Base-by-base conservation (phyloP, 805 yeast species). In the Wickerhamia fluorescens region DNA sequence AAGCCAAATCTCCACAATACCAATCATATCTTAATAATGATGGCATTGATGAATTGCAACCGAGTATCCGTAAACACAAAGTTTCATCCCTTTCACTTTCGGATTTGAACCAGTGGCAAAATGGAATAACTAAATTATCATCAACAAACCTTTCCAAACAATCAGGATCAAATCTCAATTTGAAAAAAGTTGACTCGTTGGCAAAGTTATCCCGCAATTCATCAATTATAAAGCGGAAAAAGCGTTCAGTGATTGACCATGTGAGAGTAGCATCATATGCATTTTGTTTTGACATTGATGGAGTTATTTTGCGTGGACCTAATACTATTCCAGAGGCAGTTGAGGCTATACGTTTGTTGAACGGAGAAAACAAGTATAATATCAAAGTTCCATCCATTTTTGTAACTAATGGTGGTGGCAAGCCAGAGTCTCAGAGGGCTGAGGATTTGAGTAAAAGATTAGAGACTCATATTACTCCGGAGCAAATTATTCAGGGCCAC, bases 351-450 rank as follows among this genome's bases (percentile, higher is more conserved):
- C 67, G 68, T 37, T 50, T 81, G 62, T 67, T 86, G 38, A 77
- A 83, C 42, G 94, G 94, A 34, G 75, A 75, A 22, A 86, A 86
- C 59, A 67, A 73, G 46, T 77, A 82, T 60, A 73, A 79, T 44
- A 78, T 86, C 44, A 75, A 70, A 38, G 87, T 82, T 11, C 95
- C 95, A 6, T 83, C 81, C 49, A 78, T 82, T 34, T 78, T 80
- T 49, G 87, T 86, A 38, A 86, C 96, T 35, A 86, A 86, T 53
- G 96, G 96, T 42, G 95, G 95, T 42, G 96, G 96, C 28, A 74
- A 81, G 47, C 79, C 85, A 6, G 96, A 86, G 53, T 50, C 61
- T 32, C 77, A 71, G 7, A 67, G 96, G 42, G 81, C 89, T 27
- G 70, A 68, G 32, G 92, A 84, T 41, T 65, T 86, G 46, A 63